Conservation (phyloP, 768 basidiomycete species). For the Lentinula sp. region DNA sequence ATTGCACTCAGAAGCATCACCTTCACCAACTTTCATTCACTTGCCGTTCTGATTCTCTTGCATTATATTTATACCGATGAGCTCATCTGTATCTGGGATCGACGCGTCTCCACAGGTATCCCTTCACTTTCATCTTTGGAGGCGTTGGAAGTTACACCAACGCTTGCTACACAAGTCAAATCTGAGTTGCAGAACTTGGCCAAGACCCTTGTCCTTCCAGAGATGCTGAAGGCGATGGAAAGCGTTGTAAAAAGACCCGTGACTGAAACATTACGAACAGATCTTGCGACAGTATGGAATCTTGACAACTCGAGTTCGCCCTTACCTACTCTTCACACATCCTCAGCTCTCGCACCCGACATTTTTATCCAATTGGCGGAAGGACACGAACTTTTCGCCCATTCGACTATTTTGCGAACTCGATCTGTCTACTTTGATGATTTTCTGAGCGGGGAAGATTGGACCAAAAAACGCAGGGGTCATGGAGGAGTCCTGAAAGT, state of each 20-base stretch:
- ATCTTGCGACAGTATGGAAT: conserved; percentile 43
- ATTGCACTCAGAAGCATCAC: conserved; percentile 20
- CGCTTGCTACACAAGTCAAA: conserved; percentile 38
- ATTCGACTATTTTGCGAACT: conserved; percentile 75
- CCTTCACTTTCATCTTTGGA: conserved; percentile 11
- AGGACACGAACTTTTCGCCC: conserved; percentile 45
- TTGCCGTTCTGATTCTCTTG: conserved; percentile 70
- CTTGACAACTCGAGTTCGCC: neutral
- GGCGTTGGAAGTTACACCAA: conserved; percentile 33
- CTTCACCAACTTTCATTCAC: conserved; percentile 52
- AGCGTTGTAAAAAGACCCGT: conserved; percentile 54
- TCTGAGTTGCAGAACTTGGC: conserved; percentile 58
- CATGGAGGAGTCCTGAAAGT: conserved; percentile 49
- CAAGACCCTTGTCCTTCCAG: conserved; percentile 48
- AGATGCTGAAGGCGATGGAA: conserved; percentile 49
- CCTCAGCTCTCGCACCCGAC: conserved; percentile 39
- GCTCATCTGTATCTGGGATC: conserved; percentile 80
- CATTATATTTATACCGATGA: conserved; percentile 88
- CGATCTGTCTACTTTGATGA: conserved; percentile 79
- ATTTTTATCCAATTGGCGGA: conserved; percentile 71
- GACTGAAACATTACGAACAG: conserved; percentile 37
- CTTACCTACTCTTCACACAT: neutral
- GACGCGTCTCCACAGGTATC: conserved; percentile 46
- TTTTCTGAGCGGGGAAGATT: conserved; percentile 79
- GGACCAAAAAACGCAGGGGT: conserved; percentile 65